Base-by-base conservation (phyloP, 192 early-diverging fungal genomes). In the Coemansia sp. region DNA sequence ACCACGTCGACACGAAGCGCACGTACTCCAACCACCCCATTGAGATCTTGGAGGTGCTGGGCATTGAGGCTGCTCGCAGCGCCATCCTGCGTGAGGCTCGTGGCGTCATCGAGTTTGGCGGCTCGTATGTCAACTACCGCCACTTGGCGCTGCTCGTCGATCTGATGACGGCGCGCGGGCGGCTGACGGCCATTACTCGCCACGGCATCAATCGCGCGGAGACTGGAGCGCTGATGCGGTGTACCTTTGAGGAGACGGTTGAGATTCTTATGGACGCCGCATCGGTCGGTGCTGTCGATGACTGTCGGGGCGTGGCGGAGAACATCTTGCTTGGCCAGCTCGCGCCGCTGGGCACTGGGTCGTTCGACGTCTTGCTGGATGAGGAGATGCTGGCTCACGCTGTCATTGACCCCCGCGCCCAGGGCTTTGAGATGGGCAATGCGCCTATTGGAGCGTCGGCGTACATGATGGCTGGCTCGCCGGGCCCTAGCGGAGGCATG, bases 181-280 rank as follows among this genome's bases (percentile, higher is more conserved):
- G 87, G 50, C 73, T 99, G 67, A 98, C 96, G 88, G 93, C 97
- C 25, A 99, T 99, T 70, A 95, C 95, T 3, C 91, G 97, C 53
- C 95, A 98, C 66, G 97, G 97, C 73, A 99, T 99, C 75, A 99
- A 97, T 78, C 87, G 95, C 39, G 90, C 95, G 16, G 94, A 96
- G 67, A 91, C 94, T 2, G 95, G 94, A 48, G 94, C 93, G 10
- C 80, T 99, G 50, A 94, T 96, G 85, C 88, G 95, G 38, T 92
- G 92, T 61, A 95, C 97, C 10, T 99, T 99, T 60, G 97, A 99
- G 83, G 97, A 99, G 83, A 98, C 97, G 0, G 97, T 99, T 0
- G 97, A 99, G 83, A 90, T 97, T 75, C 86, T 99, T 66, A 91
- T 99, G 86, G 95, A 97, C 35, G 94, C 95, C 4, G 95, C 97